Percentiles rank a stretch among this genome's conserved stretches.
Conservation (phyloP, 1,284 basidiomycete species). For the Schizopora paradoxa region DNA sequence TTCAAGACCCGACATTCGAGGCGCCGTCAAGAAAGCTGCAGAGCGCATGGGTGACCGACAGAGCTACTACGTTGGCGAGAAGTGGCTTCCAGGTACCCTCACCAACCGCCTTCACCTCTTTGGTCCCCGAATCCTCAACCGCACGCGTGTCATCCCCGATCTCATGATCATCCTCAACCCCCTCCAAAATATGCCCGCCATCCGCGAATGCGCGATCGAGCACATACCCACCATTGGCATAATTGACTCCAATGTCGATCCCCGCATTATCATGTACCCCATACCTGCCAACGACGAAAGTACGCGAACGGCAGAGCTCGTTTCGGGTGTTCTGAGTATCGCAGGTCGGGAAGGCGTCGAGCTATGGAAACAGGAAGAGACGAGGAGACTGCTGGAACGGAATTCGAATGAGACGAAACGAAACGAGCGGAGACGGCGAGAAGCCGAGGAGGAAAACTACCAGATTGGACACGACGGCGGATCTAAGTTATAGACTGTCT, state of each 20-base stretch:
- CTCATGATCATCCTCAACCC: conserved; percentile 89
- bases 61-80: conserved; percentile 80
- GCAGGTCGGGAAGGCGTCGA: conserved; percentile 83
- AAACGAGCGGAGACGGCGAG: neutral
- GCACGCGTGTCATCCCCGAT: conserved; percentile 72
- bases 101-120: conserved; percentile 87
- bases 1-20: conserved; percentile 73
- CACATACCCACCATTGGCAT: conserved; percentile 88
- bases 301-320: conserved; percentile 83
- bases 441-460: neutral
- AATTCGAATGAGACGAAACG: conserved; percentile 16
- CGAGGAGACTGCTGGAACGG: conserved; percentile 17
- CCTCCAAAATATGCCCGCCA: conserved; percentile 73
- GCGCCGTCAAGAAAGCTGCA: conserved; percentile 76
- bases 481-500: too few species aligned
- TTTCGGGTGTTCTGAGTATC: conserved; percentile 86
- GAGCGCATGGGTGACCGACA: conserved; percentile 70
- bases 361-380: conserved; percentile 22
- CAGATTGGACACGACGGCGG: conserved; percentile 1
- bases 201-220: conserved; percentile 79
- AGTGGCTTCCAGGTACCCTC: conserved; percentile 92
- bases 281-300: conserved; percentile 98
- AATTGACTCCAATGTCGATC: conserved; percentile 94
- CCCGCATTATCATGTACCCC: conserved; percentile 94
- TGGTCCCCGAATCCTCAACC: conserved; percentile 51